phyloP scores from a whole-genome alignment of 495 filamentous ascomycete species.

The Jackrogersella minutella region DNA sequence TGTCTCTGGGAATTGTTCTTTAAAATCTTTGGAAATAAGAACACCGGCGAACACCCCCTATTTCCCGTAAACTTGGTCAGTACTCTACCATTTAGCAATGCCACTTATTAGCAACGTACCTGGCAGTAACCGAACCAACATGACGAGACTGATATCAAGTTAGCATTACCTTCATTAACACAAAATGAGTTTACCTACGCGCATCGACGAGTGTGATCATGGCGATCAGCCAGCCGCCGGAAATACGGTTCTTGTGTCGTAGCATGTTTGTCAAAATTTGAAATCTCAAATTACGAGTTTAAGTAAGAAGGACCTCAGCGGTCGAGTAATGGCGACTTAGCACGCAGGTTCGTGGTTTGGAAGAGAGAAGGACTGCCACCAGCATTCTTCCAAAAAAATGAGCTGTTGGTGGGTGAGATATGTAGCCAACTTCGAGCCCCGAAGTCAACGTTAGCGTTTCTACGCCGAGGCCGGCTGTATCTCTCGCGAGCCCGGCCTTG shows the following conservation, averaged over 20 bases:
- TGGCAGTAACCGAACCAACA: constrained; percentile 44
- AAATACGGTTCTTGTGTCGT: constrained; percentile 21
- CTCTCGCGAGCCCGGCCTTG: constrained; percentile 35
- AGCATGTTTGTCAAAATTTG: constrained; percentile 23
- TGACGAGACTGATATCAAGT: constrained; percentile 26
- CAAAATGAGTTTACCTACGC: constrained; percentile 12
- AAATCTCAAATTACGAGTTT: background rate
- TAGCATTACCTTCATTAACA: background rate
- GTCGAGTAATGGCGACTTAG: background rate
- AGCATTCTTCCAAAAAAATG: background rate
- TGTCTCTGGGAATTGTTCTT: constrained; percentile 33
- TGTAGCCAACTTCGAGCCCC: background rate
- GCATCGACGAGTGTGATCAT: constrained; percentile 43
- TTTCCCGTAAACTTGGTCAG: constrained; percentile 9
- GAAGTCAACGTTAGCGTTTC: background rate
- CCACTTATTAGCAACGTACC: constrained; percentile 13
- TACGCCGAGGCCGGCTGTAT: constrained; percentile 31
- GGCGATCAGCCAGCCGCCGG: constrained; percentile 35
- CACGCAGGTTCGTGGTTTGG: background rate
- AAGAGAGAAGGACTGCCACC: background rate
- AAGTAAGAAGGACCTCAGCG: background rate
- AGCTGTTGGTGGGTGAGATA: background rate
- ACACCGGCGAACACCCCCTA: constrained; percentile 53
- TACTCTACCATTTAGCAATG: background rate
- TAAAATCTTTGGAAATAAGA: constrained; percentile 47